Base-by-base conservation (phyloP, 164 flowering plant species). In the Umbilicus rupestris region DNA sequence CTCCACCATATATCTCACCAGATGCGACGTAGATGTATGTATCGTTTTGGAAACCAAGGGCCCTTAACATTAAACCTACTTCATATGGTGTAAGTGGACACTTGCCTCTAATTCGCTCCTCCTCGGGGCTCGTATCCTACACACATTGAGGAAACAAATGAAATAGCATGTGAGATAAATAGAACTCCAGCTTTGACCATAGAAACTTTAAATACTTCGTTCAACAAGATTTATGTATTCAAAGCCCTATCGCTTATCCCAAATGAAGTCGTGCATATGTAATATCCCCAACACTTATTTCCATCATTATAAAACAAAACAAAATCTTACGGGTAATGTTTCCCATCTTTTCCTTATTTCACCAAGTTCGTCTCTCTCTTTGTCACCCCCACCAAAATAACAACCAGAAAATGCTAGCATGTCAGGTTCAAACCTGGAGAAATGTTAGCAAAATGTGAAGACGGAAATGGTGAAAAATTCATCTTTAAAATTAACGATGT, bases 321-420 rank as follows among this genome's bases (percentile, higher is more conserved):
- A 46, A 16, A 66, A 69, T 75, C 97, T 92, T 74, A 95, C 99
- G 42, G 97, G 99, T 74, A 95, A 79, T 59, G 93, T 95, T n/a
- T 70, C 84, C 99, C 99, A 95, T 66, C 96, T 82, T 75, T 90
- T 92, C 75, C 99, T 82, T 73, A 95, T 85, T 78, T 80, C 88
- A 71, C 77, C 83, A 60, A 95, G 87, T 71, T 92, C 97, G 50
- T 68, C 66, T 80, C 87, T 84, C 69, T 95, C 97, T 71, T 87
- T 90, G 60, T 95, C 97, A 39, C 97, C 97, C 57, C 97, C 97
- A 69, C 97, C 97, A 76, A 77, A 92, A 78, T 92, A 90, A 75
- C 99, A 95, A 14, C 99, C 97, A 75, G 97, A 90, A 75, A 95
- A 95, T 65, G 99, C 97, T 28, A 95, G 85, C 96, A 95, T 95